Percentiles rank a stretch among this genome's conserved stretches.
Evolutionary conservation across 352 stramenopile genomes (phyloP).

Genomic region (Phytopythium sindhum): DNA sequence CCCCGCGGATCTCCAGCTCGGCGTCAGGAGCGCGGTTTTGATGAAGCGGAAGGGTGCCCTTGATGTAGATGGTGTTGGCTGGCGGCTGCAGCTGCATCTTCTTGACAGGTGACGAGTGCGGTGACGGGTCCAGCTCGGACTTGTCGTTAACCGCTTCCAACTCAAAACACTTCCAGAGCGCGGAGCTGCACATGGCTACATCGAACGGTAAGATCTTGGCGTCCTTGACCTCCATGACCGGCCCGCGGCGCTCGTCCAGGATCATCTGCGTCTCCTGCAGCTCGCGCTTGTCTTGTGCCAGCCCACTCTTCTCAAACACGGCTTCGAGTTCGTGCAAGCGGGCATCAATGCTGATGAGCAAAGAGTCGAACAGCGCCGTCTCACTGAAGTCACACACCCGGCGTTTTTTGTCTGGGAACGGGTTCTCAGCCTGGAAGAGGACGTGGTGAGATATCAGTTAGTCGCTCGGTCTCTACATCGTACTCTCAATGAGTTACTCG

Average conservation of each 20-base stretch:
- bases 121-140: background rate
- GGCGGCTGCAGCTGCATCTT: slow-evolving; percentile 17
- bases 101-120: slow-evolving; percentile 20
- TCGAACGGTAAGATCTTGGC: slow-evolving; percentile 50
- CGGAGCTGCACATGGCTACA: slow-evolving; percentile 25
- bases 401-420: slow-evolving; percentile 24
- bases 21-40: slow-evolving; percentile 30
- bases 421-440: slow-evolving; percentile 4
- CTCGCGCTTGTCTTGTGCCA: slow-evolving; percentile 36
- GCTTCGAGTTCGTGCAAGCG: slow-evolving; percentile 33
- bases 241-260: slow-evolving; percentile 37
- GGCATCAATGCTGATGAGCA: slow-evolving; percentile 27
- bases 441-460: slow-evolving; percentile 6
- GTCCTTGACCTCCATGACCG: slow-evolving; percentile 49
- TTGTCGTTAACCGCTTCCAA: slow-evolving; percentile 9
- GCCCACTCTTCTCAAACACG: slow-evolving; percentile 38
- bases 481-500: background rate
- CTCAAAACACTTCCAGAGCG: slow-evolving; percentile 37
- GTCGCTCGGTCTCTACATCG: too few relatives aligned
- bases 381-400: slow-evolving; percentile 31
- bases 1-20: slow-evolving; percentile 31
- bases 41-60: slow-evolving; percentile 31
- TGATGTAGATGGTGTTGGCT: slow-evolving; percentile 33
- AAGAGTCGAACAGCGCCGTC: slow-evolving; percentile 29
- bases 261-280: slow-evolving; percentile 49